Conservation (phyloP, 768 basidiomycete genomes). For the Phylloporus scabripes region DNA sequence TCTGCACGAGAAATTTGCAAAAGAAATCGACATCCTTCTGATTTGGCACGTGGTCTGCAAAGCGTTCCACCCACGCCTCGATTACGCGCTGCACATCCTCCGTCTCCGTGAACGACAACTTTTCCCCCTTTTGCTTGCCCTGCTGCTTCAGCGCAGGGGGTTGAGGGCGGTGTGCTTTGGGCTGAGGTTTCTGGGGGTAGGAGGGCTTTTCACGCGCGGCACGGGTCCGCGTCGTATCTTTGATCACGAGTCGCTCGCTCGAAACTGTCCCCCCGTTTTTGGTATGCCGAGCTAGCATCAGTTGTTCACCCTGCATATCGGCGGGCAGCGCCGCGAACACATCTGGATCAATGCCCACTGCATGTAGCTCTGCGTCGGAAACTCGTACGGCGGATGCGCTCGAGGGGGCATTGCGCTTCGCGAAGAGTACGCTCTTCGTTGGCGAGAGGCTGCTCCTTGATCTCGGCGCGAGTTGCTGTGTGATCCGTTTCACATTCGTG, state of each 20-base stretch:
- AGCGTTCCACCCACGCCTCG: slow-evolving; percentile 68
- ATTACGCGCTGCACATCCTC: slow-evolving; percentile 70
- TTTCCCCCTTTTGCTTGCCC: slow-evolving; percentile 46
- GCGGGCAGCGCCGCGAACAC: slow-evolving; percentile 62
- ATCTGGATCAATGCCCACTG: slow-evolving; percentile 67
- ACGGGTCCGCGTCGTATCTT: slow-evolving; percentile 28
- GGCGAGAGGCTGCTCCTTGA: slow-evolving; percentile 38
- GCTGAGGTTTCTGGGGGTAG: slow-evolving; percentile 46
- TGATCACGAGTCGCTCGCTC: slow-evolving; percentile 45
- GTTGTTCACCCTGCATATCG: slow-evolving; percentile 67
- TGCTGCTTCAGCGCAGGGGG: slow-evolving; percentile 54
- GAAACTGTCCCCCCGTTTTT: slow-evolving; percentile 32
- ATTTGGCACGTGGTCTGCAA: slow-evolving; percentile 58
- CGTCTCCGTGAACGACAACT: slow-evolving; percentile 54
- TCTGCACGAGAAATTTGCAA: slow-evolving; percentile 62
- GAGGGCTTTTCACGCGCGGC: slow-evolving; percentile 27
- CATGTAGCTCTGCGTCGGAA: slow-evolving; percentile 50
- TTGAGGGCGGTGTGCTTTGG: slow-evolving; percentile 47
- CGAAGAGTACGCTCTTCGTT: slow-evolving; percentile 34
- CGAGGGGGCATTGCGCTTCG: slow-evolving; percentile 26
- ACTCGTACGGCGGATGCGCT: slow-evolving; percentile 38
- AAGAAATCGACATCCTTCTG: slow-evolving; percentile 72
- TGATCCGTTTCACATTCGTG: slow-evolving; percentile 51
- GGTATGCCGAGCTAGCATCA: slow-evolving; percentile 52
- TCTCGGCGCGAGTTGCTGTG: slow-evolving; percentile 57